Conservation (phyloP, 192 early-diverging fungal genomes). For the Allomyces macrogynus region DNA sequence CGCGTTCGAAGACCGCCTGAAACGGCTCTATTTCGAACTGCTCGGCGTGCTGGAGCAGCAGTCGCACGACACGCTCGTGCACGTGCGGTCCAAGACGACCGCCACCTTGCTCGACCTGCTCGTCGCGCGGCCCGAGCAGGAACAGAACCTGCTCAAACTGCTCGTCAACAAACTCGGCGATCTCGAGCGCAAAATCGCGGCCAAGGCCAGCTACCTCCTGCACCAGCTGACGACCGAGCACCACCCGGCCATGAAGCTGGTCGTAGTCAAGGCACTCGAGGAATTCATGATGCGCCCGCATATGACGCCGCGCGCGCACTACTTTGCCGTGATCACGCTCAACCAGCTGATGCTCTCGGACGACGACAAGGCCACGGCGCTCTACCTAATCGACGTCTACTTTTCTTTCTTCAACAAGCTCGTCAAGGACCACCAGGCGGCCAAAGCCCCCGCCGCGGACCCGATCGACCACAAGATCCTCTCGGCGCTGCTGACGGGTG, state of each 20-base stretch:
- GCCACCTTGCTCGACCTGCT: constrained; percentile 57
- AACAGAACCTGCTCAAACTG: constrained; percentile 76
- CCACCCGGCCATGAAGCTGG: constrained; percentile 70
- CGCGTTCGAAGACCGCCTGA: constrained; percentile 86
- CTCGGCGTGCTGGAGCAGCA: constrained; percentile 70
- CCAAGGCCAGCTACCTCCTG: constrained; percentile 60
- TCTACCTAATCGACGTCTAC: constrained; percentile 72
- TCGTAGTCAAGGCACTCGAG: constrained; percentile 73
- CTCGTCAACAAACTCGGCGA: constrained; percentile 95
- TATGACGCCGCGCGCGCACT: constrained; percentile 58
- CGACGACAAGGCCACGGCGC: constrained; percentile 50
- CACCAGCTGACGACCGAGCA: constrained; percentile 47
- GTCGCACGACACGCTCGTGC: constrained; percentile 63
- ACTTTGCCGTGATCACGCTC: constrained; percentile 76
- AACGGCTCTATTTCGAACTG: constrained; percentile 78
- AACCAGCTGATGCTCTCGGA: constrained; percentile 78
- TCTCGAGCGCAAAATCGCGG: constrained; percentile 62
- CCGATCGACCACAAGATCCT: constrained; percentile 61
- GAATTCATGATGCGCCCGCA: constrained; percentile 60
- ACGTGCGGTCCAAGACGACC: constrained; percentile 65
- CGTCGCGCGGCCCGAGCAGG: constrained; percentile 78
- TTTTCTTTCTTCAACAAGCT: constrained; percentile 75
- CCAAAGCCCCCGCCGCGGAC: constrained; percentile 21
- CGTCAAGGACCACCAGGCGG: constrained; percentile 27
- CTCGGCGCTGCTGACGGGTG: constrained; percentile 74